Evolutionary conservation across 345 rosid genomes (phyloP).

Genomic region (Mercurialis annua): DNA sequence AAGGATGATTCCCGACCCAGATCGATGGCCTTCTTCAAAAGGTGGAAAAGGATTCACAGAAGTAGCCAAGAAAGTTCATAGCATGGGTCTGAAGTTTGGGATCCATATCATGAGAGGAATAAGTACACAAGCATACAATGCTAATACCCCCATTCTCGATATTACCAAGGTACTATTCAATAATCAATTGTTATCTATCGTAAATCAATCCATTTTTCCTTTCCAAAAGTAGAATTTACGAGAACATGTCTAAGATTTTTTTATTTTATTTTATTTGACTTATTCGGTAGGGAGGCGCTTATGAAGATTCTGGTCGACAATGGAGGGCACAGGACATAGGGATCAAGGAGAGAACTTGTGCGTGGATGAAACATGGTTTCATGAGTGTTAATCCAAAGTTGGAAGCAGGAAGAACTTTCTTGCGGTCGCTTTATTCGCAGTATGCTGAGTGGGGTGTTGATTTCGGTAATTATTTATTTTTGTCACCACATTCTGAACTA

Average conservation of each 20-base stretch:
- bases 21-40: slow-evolving; percentile 88
- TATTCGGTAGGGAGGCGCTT: slow-evolving; percentile 58
- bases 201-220: background rate
- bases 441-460: slow-evolving; percentile 95
- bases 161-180: slow-evolving; percentile 40
- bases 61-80: slow-evolving; percentile 72
- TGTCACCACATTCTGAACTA: background rate
- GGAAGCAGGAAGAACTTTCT: slow-evolving; percentile 83
- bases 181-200: background rate
- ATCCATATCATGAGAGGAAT: slow-evolving; percentile 93
- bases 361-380: slow-evolving; percentile 88
- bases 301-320: slow-evolving; percentile 45
- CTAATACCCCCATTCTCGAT: slow-evolving; percentile 72
- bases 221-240: background rate
- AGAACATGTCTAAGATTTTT: slow-evolving; percentile 5
- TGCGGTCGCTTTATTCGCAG: slow-evolving; percentile 75
- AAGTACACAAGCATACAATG: slow-evolving; percentile 83
- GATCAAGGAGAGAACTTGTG: slow-evolving; percentile 75
- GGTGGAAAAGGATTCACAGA: slow-evolving; percentile 74
- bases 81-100: slow-evolving; percentile 91
- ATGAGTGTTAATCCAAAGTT: slow-evolving; percentile 74
- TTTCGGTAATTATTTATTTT: slow-evolving; percentile 52
- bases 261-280: slow-evolving; percentile 4
- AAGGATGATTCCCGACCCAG: slow-evolving; percentile 73
- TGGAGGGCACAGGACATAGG: slow-evolving; percentile 88